These are phyloP conservation scores for Quercus berberidifolia DNA, from an alignment of 306 rosid species.

Conservation along the genomic window DNA sequence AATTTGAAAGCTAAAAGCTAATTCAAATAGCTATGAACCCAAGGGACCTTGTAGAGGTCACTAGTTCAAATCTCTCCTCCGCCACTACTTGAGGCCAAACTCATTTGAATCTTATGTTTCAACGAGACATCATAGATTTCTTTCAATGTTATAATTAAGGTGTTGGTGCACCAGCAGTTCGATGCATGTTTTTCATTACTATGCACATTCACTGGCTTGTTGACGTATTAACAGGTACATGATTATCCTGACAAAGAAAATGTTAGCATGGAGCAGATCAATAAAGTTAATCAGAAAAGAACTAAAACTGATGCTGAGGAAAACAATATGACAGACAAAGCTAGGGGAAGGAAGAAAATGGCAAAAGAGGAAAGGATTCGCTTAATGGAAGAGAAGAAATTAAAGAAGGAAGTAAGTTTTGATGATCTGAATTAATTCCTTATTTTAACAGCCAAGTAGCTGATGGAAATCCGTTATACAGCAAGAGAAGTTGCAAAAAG, in stretches of 20 bases:
- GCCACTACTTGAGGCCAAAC: too few relatives aligned
- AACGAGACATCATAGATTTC: background rate
- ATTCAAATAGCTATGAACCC: too few relatives aligned
- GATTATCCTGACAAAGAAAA: slow-evolving; percentile 39
- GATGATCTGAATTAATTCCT: slow-evolving; percentile 11
- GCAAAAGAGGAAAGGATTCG: slow-evolving; percentile 69
- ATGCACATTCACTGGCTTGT: background rate
- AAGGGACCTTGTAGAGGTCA: too few relatives aligned
- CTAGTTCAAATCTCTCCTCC: too few relatives aligned
- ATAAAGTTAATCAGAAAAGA: slow-evolving; percentile 28
- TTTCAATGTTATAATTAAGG: background rate
- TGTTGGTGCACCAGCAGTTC: background rate
- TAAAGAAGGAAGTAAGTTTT: slow-evolving; percentile 58
- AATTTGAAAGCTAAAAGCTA: too few relatives aligned
- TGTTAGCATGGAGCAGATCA: slow-evolving; percentile 37
- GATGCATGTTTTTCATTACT: background rate
- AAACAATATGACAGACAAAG: slow-evolving; percentile 27
- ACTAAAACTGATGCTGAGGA: slow-evolving; percentile 28
- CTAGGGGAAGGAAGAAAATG: slow-evolving; percentile 49
- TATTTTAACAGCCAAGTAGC: slow-evolving; percentile 15
- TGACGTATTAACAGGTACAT: slow-evolving; percentile 27
- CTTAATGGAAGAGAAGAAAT: slow-evolving; percentile 78
- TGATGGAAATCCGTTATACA: slow-evolving; percentile 29
- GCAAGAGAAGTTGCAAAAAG: slow-evolving; percentile 82
- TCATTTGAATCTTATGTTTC: too few relatives aligned